Base-by-base conservation (phyloP, 169 alveolate species). In the Cryptosporidium parvum region DNA sequence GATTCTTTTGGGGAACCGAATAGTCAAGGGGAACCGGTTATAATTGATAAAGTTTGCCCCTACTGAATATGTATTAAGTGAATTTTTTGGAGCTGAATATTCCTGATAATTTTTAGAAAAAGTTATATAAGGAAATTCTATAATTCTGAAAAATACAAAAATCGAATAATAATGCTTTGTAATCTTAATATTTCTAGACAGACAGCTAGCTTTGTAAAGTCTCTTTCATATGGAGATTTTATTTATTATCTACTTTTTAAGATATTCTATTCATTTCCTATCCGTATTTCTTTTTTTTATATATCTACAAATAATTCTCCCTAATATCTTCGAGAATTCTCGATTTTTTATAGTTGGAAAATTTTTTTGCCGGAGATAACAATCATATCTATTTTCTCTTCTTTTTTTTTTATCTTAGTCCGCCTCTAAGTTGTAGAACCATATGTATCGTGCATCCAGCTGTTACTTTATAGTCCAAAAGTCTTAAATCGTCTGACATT, bases 381-480 rank as follows among this genome's bases (percentile, higher is more conserved):
- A 33, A 33, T 2, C 21, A 6, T 8, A 67, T 9, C 53, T 14
- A 21, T 23, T 31, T 67, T 23, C 14, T 67, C 73, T 53, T 18
- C 75, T 8, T 7, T 21, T 10, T 21, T 21, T 26, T 10, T 31
- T 31, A 31, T 29, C 37, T 33, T 31, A 42, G 61, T 35, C 97
- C 97, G 14, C 98, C 98, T 68, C 99, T 93, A 61, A 97, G 96
- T 85, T 97, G 98, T 52, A 97, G 96, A 14, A 97, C 99, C 99
- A 97, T 97, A 93, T 96, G 98, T 85, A 97, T 96, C 39, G 98
- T 97, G 86, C 97, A 92, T 33, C 99, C 99, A 3, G 99, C 98
- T 37, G 93, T 93, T 18, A 97, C 96, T 68, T 96, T 95, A 95
- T 97, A 97, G 86, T 97, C 98, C 68, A 91, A 58, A 29, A 97